Conservation (phyloP, 139 green algal species). For the Dunaliella primolecta region DNA sequence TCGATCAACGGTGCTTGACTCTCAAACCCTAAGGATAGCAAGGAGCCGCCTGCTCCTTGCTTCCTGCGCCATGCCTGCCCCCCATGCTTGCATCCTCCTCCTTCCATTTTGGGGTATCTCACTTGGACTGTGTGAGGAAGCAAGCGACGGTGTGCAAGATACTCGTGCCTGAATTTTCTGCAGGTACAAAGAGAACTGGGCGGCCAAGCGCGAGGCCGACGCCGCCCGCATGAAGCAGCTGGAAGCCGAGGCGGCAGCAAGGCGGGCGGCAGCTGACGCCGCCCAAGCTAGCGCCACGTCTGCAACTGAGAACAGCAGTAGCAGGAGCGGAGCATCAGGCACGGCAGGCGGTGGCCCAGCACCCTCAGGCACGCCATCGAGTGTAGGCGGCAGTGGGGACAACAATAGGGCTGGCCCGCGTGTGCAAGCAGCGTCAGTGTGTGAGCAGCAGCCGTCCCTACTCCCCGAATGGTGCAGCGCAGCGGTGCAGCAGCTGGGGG, state of each 20-base stretch:
- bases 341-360: neutral
- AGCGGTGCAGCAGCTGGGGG: neutral
- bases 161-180: neutral
- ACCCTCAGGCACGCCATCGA: too few species aligned
- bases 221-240: constrained; percentile 19
- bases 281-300: neutral
- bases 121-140: too few species aligned
- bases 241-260: neutral
- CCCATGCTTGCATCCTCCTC: too few species aligned
- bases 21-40: too few species aligned
- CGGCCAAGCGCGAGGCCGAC: constrained; percentile 21
- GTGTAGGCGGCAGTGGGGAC: neutral
- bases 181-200: constrained; percentile 31
- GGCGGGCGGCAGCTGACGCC: neutral
- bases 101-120: too few species aligned
- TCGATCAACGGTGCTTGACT: too few species aligned
- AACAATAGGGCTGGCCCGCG: neutral
- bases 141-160: too few species aligned
- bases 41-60: too few species aligned
- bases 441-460: neutral
- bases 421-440: neutral
- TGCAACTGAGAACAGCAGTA: neutral
- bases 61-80: too few species aligned
- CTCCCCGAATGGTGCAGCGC: neutral
- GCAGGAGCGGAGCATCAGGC: neutral